These are phyloP conservation scores for Solanum appendiculatum DNA, from an alignment of 257 asterid genomes.

Conservation along the genomic window DNA sequence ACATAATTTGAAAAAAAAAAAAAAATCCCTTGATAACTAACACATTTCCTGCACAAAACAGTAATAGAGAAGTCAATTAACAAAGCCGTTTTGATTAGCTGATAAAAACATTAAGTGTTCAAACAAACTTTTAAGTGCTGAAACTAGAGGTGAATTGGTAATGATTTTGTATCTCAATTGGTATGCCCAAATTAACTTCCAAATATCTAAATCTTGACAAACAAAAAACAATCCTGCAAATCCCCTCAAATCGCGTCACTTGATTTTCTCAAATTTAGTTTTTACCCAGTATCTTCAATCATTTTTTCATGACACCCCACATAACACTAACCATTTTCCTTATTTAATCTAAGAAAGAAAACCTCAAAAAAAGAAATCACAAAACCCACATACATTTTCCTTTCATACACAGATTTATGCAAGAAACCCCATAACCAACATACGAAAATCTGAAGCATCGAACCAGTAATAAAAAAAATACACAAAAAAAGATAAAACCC, in stretches of 20 bases:
- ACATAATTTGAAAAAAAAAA: no score
- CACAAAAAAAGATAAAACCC: background rate
- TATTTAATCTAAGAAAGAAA: background rate
- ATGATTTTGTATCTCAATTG: conserved; percentile 40
- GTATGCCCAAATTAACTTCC: conserved; percentile 21
- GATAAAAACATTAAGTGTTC: background rate
- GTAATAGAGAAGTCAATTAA: no score
- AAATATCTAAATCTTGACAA: background rate
- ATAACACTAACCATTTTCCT: no score
- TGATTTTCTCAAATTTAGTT: no score
- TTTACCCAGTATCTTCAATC: no score
- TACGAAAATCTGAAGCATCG: background rate
- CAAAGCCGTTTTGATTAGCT: background rate
- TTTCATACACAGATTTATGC: background rate
- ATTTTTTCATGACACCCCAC: no score
- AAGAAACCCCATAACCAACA: background rate
- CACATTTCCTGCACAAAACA: background rate
- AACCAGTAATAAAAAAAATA: background rate
- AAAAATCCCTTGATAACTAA: background rate
- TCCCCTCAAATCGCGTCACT: no score
- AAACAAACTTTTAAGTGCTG: background rate
- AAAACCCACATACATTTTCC: background rate
- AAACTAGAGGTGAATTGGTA: background rate
- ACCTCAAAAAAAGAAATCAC: background rate
- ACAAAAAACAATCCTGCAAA: no score